phyloP scores from a whole-genome alignment of 2,329 filamentous ascomycete genomes.

The Phyllosticta citriasiana region DNA sequence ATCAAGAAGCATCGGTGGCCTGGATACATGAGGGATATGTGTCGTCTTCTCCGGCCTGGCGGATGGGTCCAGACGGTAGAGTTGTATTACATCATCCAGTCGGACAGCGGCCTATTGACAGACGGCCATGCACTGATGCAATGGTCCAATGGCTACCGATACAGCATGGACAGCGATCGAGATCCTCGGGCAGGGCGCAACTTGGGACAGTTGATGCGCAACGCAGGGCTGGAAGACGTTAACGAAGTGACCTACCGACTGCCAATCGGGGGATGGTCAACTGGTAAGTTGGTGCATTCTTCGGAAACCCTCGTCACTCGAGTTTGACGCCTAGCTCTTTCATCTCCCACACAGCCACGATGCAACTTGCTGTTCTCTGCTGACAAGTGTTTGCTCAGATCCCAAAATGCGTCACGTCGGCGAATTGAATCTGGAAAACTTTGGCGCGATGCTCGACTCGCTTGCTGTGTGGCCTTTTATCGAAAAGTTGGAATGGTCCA shows the following conservation, averaged over 20 bases:
- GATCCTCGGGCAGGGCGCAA: constrained; percentile 25
- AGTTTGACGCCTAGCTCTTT: not conserved
- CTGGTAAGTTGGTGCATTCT: constrained; percentile 18
- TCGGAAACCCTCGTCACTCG: not conserved
- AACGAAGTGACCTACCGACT: constrained; percentile 20
- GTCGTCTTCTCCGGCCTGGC: constrained; percentile 58
- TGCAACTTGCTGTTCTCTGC: not conserved
- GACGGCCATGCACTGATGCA: constrained; percentile 31
- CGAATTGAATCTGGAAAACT: constrained; percentile 19
- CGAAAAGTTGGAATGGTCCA: constrained; percentile 22
- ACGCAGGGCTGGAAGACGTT: constrained; percentile 24
- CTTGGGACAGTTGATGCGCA: constrained; percentile 20
- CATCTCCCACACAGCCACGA: not conserved
- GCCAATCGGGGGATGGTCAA: constrained; percentile 28
- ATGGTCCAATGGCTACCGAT: constrained; percentile 28
- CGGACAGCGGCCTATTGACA: constrained; percentile 69
- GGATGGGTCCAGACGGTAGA: constrained; percentile 90
- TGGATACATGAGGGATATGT: constrained; percentile 66
- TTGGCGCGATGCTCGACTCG: constrained; percentile 27
- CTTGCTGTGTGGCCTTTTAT: constrained; percentile 29
- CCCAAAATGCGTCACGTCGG: constrained; percentile 21
- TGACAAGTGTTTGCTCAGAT: constrained; percentile 15
- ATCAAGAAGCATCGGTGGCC: constrained; percentile 65
- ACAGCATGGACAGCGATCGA: constrained; percentile 25
- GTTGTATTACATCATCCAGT: constrained; percentile 76